phyloP scores from a whole-genome alignment of 2,329 filamentous ascomycete species.

The Furcasterigmium sp. region DNA sequence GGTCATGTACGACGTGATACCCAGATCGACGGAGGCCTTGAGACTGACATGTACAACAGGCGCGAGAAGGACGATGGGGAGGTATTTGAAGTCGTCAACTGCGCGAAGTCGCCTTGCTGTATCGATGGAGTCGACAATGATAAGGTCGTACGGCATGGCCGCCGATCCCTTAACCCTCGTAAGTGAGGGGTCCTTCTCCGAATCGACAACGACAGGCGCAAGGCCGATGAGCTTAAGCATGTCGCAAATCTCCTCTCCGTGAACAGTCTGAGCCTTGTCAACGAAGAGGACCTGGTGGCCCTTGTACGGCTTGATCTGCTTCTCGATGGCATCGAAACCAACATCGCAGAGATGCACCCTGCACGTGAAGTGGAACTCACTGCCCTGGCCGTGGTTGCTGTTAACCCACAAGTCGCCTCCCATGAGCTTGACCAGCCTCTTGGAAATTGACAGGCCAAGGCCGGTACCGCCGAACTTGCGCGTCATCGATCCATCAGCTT shows the following conservation, averaged over 20 bases:
- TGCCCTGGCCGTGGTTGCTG: slow-evolving; percentile 85
- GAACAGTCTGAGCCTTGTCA: slow-evolving; percentile 79
- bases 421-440: slow-evolving; percentile 92
- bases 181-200: slow-evolving; percentile 60
- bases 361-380: slow-evolving; percentile 95
- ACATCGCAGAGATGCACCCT: slow-evolving; percentile 79
- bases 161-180: slow-evolving; percentile 47
- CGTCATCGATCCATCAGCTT: slow-evolving; percentile 94
- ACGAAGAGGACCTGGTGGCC: slow-evolving; percentile 92
- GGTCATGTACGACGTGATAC: slow-evolving; percentile 99
- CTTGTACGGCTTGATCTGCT: slow-evolving; percentile 84
- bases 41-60: slow-evolving; percentile 86
- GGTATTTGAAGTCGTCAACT: slow-evolving; percentile 95
- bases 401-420: slow-evolving; percentile 94
- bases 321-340: slow-evolving; percentile 71
- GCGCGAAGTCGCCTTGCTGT: slow-evolving; percentile 81
- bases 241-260: slow-evolving; percentile 67
- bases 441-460: slow-evolving; percentile 89
- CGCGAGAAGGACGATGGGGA: slow-evolving; percentile 88
- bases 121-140: slow-evolving; percentile 90
- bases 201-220: slow-evolving; percentile 76
- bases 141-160: slow-evolving; percentile 80
- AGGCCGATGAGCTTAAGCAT: slow-evolving; percentile 79
- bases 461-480: slow-evolving; percentile 94
- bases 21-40: slow-evolving; percentile 88